Base-by-base conservation (phyloP, 352 stramenopile genomes). In the Phytophthora ramorum region DNA sequence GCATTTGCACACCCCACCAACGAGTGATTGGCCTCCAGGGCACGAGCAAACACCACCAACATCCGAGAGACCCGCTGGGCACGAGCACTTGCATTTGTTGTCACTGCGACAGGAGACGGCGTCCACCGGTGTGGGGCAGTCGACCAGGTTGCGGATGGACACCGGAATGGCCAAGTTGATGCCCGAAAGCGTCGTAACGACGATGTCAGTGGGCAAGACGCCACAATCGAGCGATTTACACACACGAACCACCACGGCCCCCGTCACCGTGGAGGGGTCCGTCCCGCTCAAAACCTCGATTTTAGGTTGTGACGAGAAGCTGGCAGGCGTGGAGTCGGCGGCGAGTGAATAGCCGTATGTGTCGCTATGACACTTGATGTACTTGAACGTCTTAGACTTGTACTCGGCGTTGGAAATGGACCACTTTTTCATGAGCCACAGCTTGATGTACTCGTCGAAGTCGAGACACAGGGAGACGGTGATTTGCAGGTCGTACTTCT, bases 381-480 rank as follows among this genome's bases (percentile, higher is more conserved):
- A 41, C 14, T 17, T 30, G 44, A 56, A 52, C 16, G 10, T 56
- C 20, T 48, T 56, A 9, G 10, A 17, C 7, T 51, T 28, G 45
- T 48, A 56, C 22, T 35, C 54, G 8, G 44, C 55, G 16, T 63
- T 63, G 44, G 55, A 63, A 19, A 63, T 24, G n/a, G 55, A 17
- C 55, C 44, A 63, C 4, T 17, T 52, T 7, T 12, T 52, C 14
- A 37, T 37, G 24, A 20, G 7, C 22, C 26, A 52, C 13, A 52
- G 24, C 46, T 38, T 52, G 14, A 34, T 10, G 22, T 37, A 26
- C 32, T 56, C 48, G 30, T 17, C 19, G 7, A 41, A 30, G 8
- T 32, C 17, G 17, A 61, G 22, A 13, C 53, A 61, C 28, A 45
- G 32, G 43, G 32, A 48, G 13, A 47, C 51, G 20, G 35, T 58